Evolutionary conservation across 23 red algal species (phyloP), one percentile per base, ranked within the genome.

Genomic region (Porphyridium purpureum): DNA sequence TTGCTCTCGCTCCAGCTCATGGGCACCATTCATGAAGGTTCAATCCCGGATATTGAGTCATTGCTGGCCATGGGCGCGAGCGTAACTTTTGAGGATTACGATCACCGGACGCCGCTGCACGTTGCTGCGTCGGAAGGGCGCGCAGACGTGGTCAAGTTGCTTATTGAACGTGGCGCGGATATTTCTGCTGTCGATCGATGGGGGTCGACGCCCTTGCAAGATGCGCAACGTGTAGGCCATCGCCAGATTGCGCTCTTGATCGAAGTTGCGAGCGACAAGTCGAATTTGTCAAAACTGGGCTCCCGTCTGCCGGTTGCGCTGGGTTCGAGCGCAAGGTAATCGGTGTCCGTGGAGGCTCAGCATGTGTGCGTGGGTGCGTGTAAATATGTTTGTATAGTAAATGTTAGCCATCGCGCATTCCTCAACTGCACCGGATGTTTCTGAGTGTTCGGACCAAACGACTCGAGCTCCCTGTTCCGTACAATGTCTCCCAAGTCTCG

Each of bases 131-230:
- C 71, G 7, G 82, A 88, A 42, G 82, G 82, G n/a, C 33, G 55
- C 30, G 24, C 25, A 14, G 82, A 76, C 23, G 70, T 88, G 28
- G 82, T 70, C 9, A 14, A 40, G 24, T 56, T 78, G 23, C 26
- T 88, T 50, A 47, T 77, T 46, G 32, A 50, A 22, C 52, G 56
- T 49, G 72, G 82, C 21, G 62, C 61, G 9, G 51, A 52, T 51
- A 28, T 66, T 3, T 14, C n/a, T 14, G 54, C 49, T 72, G 32
- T 59, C 8, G 70, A 78, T 34, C 54, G 82, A 24, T 88, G 82
- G 82, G 82, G 72, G 22, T 76, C 68, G 50, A 88, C 82, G 4
- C 61, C 69, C 14, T 63, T 69, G n/a, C 57, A 78, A 56, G 82
- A 88, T 60, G 82, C 82, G 0, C 54, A 76, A 31, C 24, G 82